Conservation (phyloP, 1,284 basidiomycete genomes). For the Papiliotrema laurentii region DNA sequence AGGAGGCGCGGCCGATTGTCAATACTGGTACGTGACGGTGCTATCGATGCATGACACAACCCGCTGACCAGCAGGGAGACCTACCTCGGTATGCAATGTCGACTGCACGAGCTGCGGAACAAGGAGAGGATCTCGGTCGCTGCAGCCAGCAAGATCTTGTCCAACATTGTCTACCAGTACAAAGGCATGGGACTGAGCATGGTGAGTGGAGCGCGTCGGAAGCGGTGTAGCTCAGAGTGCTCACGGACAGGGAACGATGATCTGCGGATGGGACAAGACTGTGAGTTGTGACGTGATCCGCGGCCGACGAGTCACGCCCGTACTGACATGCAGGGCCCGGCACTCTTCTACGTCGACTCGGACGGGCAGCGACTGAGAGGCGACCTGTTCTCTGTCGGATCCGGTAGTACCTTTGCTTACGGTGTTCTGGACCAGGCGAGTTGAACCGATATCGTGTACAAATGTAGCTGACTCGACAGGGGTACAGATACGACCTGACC, state of each 20-base stretch:
- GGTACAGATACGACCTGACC: slow-evolving; percentile 87
- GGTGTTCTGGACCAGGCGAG: slow-evolving; percentile 86
- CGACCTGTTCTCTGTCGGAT: slow-evolving; percentile 96
- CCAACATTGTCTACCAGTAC: slow-evolving; percentile 96
- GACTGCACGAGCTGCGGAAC: slow-evolving; percentile 94
- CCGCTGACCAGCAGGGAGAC: slow-evolving; percentile 66
- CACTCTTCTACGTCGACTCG: slow-evolving; percentile 96
- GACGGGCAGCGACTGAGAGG: slow-evolving; percentile 95
- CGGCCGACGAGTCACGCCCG: not conserved
- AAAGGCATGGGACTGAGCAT: slow-evolving; percentile 99
- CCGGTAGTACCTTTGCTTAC: slow-evolving; percentile 96
- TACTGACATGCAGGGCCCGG: slow-evolving; percentile 65
- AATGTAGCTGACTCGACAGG: slow-evolving; percentile 44
- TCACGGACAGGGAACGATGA: slow-evolving; percentile 83
- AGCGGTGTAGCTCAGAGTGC: not conserved
- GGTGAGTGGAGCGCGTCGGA: slow-evolving; percentile 54
- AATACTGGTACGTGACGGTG: slow-evolving; percentile 50
- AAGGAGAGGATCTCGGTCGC: slow-evolving; percentile 97
- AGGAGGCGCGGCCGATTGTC: slow-evolving; percentile 77
- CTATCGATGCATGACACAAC: no score
- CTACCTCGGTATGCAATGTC: slow-evolving; percentile 96
- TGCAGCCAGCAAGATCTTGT: slow-evolving; percentile 94
- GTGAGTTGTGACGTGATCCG: slow-evolving; percentile 51
- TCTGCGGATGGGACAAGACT: slow-evolving; percentile 99
- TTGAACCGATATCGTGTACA: not conserved